Percentiles rank a stretch among this genome's conserved stretches.
Conservation (phyloP, 352 stramenopile genomes). For the Phytophthora multivora region DNA sequence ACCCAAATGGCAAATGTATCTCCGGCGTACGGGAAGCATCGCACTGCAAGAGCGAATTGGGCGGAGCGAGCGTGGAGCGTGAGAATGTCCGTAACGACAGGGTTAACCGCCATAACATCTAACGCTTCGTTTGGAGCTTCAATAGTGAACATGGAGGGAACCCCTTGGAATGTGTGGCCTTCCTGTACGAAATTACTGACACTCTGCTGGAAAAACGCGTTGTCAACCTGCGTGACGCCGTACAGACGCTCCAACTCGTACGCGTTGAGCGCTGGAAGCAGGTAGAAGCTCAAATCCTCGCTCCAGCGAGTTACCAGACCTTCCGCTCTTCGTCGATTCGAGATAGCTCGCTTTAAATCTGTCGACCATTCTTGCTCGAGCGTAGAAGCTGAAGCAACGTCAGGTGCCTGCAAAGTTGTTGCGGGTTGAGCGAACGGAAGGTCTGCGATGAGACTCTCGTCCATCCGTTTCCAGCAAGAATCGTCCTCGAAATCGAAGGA, state of each 20-base stretch:
- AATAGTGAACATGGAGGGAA: slow-evolving; percentile 65
- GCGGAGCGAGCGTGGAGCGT: slow-evolving; percentile 55
- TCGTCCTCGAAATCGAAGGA: slow-evolving; percentile 70
- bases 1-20: slow-evolving; percentile 72
- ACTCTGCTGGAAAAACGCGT: slow-evolving; percentile 83
- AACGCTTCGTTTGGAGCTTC: slow-evolving; percentile 44
- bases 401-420: slow-evolving; percentile 38
- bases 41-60: slow-evolving; percentile 75
- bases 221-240: slow-evolving; percentile 66
- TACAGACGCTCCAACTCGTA: slow-evolving; percentile 89
- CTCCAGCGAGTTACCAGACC: slow-evolving; percentile 78
- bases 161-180: slow-evolving; percentile 88
- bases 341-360: slow-evolving; percentile 45
- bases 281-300: slow-evolving; percentile 73
- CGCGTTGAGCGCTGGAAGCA: slow-evolving; percentile 84
- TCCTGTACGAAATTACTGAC: slow-evolving; percentile 80
- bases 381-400: slow-evolving; percentile 26
- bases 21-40: slow-evolving; percentile 83
- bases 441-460: slow-evolving; percentile 49
- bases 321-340: slow-evolving; percentile 42
- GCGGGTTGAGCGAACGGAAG: slow-evolving; percentile 41
- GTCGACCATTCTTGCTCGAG: slow-evolving; percentile 59
- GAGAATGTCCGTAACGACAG: slow-evolving; percentile 67
- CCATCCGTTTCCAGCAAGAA: slow-evolving; percentile 66
- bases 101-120: slow-evolving; percentile 44